Percentiles rank a stretch among this genome's conserved stretches.
These are phyloP conservation scores for Tylopilus vinaceipallidus DNA, from an alignment of 768 basidiomycete genomes.

Conservation along the genomic window DNA sequence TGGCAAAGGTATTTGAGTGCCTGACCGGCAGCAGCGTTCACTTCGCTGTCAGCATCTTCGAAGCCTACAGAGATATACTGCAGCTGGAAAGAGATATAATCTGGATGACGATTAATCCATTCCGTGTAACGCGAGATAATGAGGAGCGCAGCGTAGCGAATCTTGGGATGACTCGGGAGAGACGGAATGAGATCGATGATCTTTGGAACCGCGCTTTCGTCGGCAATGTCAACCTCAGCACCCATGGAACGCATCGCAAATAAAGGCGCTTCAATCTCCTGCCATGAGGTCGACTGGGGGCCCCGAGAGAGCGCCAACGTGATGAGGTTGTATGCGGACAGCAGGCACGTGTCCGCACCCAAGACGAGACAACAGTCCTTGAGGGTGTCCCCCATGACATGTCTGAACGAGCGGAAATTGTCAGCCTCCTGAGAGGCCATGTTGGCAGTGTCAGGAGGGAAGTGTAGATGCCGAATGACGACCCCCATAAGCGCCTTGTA, in stretches of 20 bases:
- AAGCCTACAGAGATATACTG: constrained; percentile 93
- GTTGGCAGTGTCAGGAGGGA: constrained; percentile 68
- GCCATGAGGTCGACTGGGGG: constrained; percentile 71
- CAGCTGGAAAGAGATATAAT: constrained; percentile 81
- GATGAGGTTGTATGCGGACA: constrained; percentile 79
- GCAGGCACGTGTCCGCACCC: constrained; percentile 80
- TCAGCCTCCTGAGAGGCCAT: constrained; percentile 85
- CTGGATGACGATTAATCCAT: constrained; percentile 90
- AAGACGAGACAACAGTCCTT: constrained; percentile 98
- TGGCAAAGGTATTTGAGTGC: constrained; percentile 96
- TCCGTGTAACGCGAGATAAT: constrained; percentile 96
- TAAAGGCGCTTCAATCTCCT: constrained; percentile 94
- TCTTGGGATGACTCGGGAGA: constrained; percentile 84
- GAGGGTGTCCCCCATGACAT: constrained; percentile 98
- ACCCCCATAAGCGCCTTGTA: constrained; percentile 82
- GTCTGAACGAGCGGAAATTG: constrained; percentile 91
- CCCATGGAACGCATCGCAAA: constrained; percentile 99
- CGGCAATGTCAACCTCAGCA: constrained; percentile 80
- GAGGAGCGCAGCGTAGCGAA: constrained; percentile 92
- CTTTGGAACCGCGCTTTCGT: constrained; percentile 86
- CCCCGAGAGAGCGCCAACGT: constrained; percentile 65
- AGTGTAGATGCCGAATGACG: constrained; percentile 88
- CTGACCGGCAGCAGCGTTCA: constrained; percentile 91
- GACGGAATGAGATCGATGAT: constrained; percentile 94
- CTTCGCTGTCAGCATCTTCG: constrained; percentile 74